Conservation (phyloP, 2,329 filamentous ascomycete genomes). For the Domatiomyces catenatus region DNA sequence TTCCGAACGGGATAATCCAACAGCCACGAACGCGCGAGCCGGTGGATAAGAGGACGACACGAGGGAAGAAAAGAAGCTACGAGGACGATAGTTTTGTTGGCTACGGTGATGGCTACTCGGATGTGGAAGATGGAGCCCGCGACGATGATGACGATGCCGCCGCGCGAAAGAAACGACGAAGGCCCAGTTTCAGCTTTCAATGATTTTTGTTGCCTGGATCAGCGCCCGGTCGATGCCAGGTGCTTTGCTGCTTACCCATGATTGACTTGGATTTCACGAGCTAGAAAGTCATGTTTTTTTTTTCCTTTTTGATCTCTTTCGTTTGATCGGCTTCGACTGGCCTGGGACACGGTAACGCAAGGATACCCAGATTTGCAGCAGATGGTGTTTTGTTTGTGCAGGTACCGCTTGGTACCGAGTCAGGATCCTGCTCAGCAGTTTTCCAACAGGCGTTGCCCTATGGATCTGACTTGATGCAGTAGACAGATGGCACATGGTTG, state of each 20-base stretch:
- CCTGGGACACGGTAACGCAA: not conserved
- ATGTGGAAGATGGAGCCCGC: constrained; percentile 31
- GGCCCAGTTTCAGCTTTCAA: not conserved
- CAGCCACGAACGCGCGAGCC: constrained; percentile 7
- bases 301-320: not conserved
- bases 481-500: not conserved
- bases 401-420: not conserved
- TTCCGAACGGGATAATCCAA: constrained; percentile 9
- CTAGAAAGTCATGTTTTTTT: not conserved
- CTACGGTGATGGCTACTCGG: constrained; percentile 36
- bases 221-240: not conserved
- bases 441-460: not conserved
- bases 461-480: not conserved
- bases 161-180: constrained; percentile 7
- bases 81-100: constrained; percentile 37
- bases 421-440: too few relatives aligned
- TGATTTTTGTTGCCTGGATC: not conserved
- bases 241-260: not conserved
- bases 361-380: not conserved
- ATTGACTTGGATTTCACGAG: not conserved
- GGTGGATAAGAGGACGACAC: constrained; percentile 30
- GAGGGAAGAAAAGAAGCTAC: constrained; percentile 34
- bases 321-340: not conserved
- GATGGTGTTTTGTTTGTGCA: not conserved
- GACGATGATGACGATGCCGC: constrained; percentile 18